Evolutionary conservation across 441 rosid genomes (phyloP).

Genomic region (Isatis lusitanica): DNA sequence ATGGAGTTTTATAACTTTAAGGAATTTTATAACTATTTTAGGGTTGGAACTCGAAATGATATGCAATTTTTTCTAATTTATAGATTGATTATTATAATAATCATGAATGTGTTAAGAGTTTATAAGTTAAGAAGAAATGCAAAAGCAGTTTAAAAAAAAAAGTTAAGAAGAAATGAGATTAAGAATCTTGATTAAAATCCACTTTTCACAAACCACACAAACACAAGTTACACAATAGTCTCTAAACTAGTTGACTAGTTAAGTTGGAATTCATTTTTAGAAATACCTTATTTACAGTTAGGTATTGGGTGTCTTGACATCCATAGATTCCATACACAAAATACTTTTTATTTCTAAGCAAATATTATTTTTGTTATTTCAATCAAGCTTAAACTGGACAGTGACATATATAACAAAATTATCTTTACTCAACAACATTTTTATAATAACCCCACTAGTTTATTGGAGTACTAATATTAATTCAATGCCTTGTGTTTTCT

Average conservation of each 20-base stretch:
- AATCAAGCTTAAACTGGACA: not conserved
- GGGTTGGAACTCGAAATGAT: not conserved
- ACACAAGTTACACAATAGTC: not conserved
- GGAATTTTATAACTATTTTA: too few relatives aligned
- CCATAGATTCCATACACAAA: slow-evolving; percentile 4
- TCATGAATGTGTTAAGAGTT: not conserved
- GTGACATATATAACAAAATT: slow-evolving; percentile 19
- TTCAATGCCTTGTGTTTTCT: not conserved
- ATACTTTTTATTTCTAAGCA: not conserved
- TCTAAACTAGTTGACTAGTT: not conserved
- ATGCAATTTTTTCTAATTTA: not conserved
- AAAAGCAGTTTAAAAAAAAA: too few relatives aligned
- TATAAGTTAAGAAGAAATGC: not conserved
- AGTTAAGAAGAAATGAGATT: not conserved
- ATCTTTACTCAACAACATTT: not conserved
- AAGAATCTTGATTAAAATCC: not conserved
- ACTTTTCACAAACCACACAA: not conserved
- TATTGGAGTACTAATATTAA: not conserved
- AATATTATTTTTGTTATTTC: not conserved
- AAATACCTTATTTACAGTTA: not conserved
- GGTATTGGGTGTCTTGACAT: slow-evolving; percentile 9
- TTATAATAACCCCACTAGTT: slow-evolving; percentile 6
- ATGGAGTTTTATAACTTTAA: too few relatives aligned
- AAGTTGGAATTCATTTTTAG: not conserved
- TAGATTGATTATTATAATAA: not conserved